These are phyloP conservation scores for Colletotrichum lentis DNA, from an alignment of 2,329 filamentous ascomycete species.

Conservation along the genomic window DNA sequence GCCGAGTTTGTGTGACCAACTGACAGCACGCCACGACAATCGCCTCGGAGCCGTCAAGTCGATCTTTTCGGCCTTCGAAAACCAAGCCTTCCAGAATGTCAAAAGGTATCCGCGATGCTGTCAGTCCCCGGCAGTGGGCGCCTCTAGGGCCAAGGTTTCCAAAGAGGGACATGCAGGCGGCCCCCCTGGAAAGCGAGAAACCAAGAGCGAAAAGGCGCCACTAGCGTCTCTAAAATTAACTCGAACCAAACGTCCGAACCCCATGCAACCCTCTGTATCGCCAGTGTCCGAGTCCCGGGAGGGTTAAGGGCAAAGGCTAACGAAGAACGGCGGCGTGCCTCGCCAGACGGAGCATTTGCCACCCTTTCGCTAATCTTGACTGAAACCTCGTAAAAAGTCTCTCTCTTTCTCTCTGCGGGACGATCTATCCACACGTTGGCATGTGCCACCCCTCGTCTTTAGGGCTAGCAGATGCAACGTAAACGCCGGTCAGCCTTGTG, in stretches of 20 bases:
- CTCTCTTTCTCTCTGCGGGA: background rate
- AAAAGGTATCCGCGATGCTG: background rate
- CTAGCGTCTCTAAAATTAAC: conserved; percentile 36
- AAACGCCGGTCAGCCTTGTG: conserved; percentile 15
- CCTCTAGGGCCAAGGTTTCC: background rate
- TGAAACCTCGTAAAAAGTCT: conserved; percentile 16
- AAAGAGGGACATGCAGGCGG: conserved; percentile 10
- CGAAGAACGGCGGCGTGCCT: background rate
- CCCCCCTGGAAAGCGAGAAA: background rate
- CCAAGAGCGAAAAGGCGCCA: background rate
- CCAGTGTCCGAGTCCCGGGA: conserved; percentile 7
- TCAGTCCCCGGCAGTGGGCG: background rate
- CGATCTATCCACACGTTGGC: background rate
- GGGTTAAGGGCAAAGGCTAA: background rate
- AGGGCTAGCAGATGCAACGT: too few relatives aligned
- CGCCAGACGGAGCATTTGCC: conserved; percentile 23
- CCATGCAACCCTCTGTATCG: conserved; percentile 13
- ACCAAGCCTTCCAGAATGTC: background rate
- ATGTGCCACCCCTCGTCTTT: conserved; percentile 8
- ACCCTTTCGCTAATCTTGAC: conserved; percentile 29
- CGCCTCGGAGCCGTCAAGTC: background rate
- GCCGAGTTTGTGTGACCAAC: background rate
- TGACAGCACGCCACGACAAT: background rate
- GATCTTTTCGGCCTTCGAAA: background rate
- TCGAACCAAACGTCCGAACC: conserved; percentile 1